phyloP scores from a whole-genome alignment of 257 asterid species.

The Jasminum sambac region DNA sequence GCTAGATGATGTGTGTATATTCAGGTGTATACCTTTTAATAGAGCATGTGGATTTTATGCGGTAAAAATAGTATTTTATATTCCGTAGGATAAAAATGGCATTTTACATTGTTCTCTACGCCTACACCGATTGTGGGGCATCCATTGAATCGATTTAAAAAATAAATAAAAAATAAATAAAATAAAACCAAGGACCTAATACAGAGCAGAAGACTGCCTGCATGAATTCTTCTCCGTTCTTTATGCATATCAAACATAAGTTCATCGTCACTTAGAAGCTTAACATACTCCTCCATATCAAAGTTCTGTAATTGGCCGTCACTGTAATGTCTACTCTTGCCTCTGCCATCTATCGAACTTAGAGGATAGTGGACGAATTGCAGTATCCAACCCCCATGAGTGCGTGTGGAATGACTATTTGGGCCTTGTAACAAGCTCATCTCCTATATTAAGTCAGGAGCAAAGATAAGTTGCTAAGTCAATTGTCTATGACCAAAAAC shows the following conservation, averaged over 20 bases:
- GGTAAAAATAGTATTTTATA: no score
- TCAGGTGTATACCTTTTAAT: no score
- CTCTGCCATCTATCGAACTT: constrained; percentile 23
- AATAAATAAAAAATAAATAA: not conserved
- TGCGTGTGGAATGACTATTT: constrained; percentile 50
- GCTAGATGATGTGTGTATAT: no score
- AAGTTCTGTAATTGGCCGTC: constrained; percentile 30
- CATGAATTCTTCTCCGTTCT: constrained; percentile 54
- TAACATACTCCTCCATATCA: constrained; percentile 62
- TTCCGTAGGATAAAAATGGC: no score
- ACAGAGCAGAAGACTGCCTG: constrained; percentile 73
- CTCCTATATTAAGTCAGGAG: constrained; percentile 46
- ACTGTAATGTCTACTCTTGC: constrained; percentile 20
- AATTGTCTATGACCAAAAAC: no score
- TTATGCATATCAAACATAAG: constrained; percentile 62
- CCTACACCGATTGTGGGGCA: no score
- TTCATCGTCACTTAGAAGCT: constrained; percentile 45
- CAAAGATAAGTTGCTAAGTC: no score
- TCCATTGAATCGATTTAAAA: no score
- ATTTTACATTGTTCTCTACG: no score
- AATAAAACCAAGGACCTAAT: constrained; percentile 33
- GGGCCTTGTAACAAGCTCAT: constrained; percentile 26
- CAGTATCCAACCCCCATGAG: constrained; percentile 74
- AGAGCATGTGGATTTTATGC: no score
- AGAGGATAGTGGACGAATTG: constrained; percentile 27